These are phyloP conservation scores for Boletus eberwhitei DNA, from an alignment of 768 basidiomycete species.

Conservation along the genomic window DNA sequence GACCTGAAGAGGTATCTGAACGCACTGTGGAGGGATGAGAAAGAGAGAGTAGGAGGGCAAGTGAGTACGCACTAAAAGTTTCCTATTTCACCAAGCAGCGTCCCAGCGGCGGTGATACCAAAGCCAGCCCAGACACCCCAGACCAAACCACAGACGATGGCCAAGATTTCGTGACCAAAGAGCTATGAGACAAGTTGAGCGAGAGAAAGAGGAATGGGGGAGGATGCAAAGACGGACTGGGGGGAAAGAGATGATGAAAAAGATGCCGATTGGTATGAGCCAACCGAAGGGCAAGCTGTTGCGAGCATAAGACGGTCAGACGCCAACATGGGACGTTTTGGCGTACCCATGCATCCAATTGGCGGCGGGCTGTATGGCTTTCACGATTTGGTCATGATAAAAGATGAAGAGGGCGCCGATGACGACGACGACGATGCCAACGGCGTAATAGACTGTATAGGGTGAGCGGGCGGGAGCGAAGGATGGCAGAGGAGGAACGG, in stretches of 20 bases:
- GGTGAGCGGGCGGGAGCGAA: neutral
- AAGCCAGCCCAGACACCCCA: constrained; percentile 90
- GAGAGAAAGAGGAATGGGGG: neutral
- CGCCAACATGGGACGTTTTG: neutral
- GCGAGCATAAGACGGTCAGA: neutral
- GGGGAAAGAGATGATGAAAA: constrained; percentile 85
- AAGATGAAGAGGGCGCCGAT: constrained; percentile 53
- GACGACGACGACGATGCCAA: constrained; percentile 43
- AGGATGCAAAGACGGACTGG: constrained; percentile 45
- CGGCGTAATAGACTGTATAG: constrained; percentile 46
- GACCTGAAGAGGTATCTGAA: constrained; percentile 78
- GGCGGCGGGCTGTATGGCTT: constrained; percentile 43
- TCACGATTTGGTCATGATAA: constrained; percentile 60
- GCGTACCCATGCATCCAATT: constrained; percentile 43
- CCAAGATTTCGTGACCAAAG: constrained; percentile 91
- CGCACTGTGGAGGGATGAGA: constrained; percentile 45
- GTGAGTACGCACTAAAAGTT: constrained; percentile 72
- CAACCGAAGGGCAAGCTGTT: constrained; percentile 56
- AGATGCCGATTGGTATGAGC: constrained; percentile 74
- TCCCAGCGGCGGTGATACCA: constrained; percentile 80
- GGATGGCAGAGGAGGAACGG: constrained; percentile 19
- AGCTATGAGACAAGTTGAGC: constrained; percentile 42
- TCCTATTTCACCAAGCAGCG: constrained; percentile 81
- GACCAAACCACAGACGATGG: constrained; percentile 83
- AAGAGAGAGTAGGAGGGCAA: neutral